phyloP scores from a whole-genome alignment of 768 basidiomycete species.

The Hortiboletus campestris region DNA sequence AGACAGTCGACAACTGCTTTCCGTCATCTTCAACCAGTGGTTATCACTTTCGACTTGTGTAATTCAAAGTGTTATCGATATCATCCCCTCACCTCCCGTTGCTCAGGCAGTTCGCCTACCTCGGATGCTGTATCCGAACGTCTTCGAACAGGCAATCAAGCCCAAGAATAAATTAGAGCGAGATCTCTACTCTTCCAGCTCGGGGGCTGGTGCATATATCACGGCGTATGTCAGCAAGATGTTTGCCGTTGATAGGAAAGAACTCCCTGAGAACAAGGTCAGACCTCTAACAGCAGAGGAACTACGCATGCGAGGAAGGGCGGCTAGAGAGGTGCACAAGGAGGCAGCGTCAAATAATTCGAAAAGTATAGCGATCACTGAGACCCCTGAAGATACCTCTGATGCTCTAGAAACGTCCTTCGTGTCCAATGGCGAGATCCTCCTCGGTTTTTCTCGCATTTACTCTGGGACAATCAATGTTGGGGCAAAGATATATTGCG shows the following conservation, averaged over 20 bases:
- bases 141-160: constrained; percentile 53
- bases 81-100: constrained; percentile 83
- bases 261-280: constrained; percentile 85
- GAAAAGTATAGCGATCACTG: constrained; percentile 6
- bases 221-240: constrained; percentile 96
- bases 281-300: constrained; percentile 78
- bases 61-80: constrained; percentile 88
- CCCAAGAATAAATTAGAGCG: constrained; percentile 82
- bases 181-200: constrained; percentile 74
- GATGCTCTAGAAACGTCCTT: background rate
- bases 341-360: constrained; percentile 32
- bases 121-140: constrained; percentile 85
- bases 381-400: background rate
- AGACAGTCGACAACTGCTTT: constrained; percentile 80
- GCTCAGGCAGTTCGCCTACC: constrained; percentile 86
- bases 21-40: constrained; percentile 93
- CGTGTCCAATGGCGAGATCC: constrained; percentile 47
- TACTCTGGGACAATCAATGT: constrained; percentile 83
- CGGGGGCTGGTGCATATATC: constrained; percentile 53
- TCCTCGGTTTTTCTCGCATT: constrained; percentile 91
- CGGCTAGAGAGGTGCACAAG: constrained; percentile 43
- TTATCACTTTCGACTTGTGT: constrained; percentile 89
- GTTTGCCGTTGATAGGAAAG: constrained; percentile 83
- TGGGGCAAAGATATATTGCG: constrained; percentile 63
- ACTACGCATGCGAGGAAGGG: constrained; percentile 65